phyloP scores from a whole-genome alignment of 2,329 filamentous ascomycete species.

The Pseudocercospora cruenta region DNA sequence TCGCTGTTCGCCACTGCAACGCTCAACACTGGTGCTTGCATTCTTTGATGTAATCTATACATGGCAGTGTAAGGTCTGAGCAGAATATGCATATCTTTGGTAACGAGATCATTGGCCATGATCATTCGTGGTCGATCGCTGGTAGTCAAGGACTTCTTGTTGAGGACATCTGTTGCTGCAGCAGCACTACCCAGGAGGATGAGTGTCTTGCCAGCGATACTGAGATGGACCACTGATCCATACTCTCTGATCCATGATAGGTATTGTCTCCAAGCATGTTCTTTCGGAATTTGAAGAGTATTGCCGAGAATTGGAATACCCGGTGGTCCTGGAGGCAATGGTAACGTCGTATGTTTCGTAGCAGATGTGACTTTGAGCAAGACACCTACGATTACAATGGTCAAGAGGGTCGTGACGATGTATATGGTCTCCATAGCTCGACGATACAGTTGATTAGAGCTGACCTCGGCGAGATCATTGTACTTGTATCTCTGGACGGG shows the following conservation, averaged over 20 bases:
- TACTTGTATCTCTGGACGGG: neutral
- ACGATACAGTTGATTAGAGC: neutral
- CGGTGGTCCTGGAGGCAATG: neutral
- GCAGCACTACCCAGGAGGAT: neutral
- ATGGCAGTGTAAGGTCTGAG: neutral
- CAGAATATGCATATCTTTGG: neutral
- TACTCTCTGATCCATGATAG: neutral
- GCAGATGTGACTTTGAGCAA: neutral
- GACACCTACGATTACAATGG: neutral
- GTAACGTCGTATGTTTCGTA: neutral
- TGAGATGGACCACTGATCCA: neutral
- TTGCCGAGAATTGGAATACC: neutral
- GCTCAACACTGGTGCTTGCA: neutral
- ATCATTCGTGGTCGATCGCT: constrained; percentile 1
- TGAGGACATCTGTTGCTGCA: neutral
- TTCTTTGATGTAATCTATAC: neutral
- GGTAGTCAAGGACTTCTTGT: neutral
- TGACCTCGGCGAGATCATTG: neutral
- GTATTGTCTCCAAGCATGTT: neutral
- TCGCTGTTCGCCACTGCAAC: neutral
- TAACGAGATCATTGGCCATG: constrained; percentile 4
- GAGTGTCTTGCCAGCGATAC: neutral
- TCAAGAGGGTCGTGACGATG: neutral
- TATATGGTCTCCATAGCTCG: neutral
- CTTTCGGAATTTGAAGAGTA: neutral